phyloP scores from a whole-genome alignment of 2,329 filamentous ascomycete species.

The Pseudogymnoascus sp. region DNA sequence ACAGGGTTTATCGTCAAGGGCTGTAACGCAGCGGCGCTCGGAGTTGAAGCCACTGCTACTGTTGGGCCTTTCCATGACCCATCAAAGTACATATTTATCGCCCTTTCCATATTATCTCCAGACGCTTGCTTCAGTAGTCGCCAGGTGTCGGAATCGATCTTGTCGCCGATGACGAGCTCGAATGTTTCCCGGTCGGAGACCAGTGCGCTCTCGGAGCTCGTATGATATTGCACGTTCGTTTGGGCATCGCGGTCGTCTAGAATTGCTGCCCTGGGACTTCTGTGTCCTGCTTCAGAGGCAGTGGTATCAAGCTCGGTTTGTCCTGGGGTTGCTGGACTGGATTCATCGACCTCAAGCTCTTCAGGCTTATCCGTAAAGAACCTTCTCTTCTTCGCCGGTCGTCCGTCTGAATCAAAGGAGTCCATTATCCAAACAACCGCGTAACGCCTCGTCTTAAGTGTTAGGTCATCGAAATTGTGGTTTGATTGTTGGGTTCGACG shows the following conservation, averaged over 20 bases:
- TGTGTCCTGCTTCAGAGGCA: neutral
- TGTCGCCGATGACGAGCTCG: constrained; percentile 53
- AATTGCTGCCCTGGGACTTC: neutral
- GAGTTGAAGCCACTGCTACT: neutral
- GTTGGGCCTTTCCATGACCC: constrained; percentile 53
- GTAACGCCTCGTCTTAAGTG: neutral
- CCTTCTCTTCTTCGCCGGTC: constrained; percentile 41
- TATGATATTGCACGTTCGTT: constrained; percentile 24
- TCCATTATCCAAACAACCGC: constrained; percentile 26
- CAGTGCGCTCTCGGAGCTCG: neutral
- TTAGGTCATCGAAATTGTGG: neutral
- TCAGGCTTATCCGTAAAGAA: constrained; percentile 37
- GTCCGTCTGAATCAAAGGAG: constrained; percentile 34
- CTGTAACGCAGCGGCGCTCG: constrained; percentile 13
- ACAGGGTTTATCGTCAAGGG: constrained; percentile 22
- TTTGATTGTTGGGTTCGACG: neutral
- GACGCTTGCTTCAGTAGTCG: constrained; percentile 47
- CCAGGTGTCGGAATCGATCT: constrained; percentile 44
- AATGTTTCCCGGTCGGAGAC: constrained; percentile 53
- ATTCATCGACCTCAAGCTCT: constrained; percentile 19
- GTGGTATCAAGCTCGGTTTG: neutral
- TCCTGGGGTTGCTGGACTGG: constrained; percentile 13
- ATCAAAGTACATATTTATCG: constrained; percentile 65
- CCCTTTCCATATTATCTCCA: constrained; percentile 52
- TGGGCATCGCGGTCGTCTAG: neutral